Base-by-base conservation (phyloP, 805 yeast genomes). In the Saccharomyces eubayanus region DNA sequence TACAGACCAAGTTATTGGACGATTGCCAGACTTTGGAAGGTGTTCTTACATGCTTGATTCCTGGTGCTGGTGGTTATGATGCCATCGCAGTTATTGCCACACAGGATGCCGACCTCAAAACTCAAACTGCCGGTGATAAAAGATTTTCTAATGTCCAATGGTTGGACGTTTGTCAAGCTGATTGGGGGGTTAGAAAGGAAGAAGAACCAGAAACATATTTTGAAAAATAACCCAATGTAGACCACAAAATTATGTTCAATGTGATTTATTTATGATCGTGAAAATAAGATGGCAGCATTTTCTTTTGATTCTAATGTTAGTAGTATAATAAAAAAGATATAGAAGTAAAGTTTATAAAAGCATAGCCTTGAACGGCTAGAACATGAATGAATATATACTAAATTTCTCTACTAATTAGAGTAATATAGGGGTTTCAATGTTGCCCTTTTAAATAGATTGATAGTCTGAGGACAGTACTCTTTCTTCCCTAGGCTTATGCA, bases 21-120 rank as follows among this genome's bases (percentile, higher is more conserved):
- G 67, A 73, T 16, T 82, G 87, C 54, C 67, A 76, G 45, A 59
- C 68, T 8, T 64, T 88, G 21, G 74, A 73, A 0, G 99, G 99
- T 14, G 94, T 89, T 30, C 61, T 92, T 20, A 96, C 96, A 0
- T 97, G 96, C n/a, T 91, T 94, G 31, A 96, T 94, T 3, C 99
- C 99, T 0, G 99, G 99, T 1, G 99, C 99, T 0, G 99, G 99
- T 28, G 99, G 99, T 0, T 87, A 83, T 65, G 99, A 94, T 73
- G 99, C 99, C 0, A 80, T 94, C 20, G 80, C 95, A 53, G 63
- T 92, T 28, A 69, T 94, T 28, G 84, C 85, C 2, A 75, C 79
- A 1, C 81, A 78, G 28, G 63, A 69, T 1, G 67, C 79, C 2
- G 55, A 60, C 10, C 73, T 82, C 47, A 52, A 56, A 30, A 40